Conservation (phyloP, 306 rosid genomes). For the Prunus dulcis region DNA sequence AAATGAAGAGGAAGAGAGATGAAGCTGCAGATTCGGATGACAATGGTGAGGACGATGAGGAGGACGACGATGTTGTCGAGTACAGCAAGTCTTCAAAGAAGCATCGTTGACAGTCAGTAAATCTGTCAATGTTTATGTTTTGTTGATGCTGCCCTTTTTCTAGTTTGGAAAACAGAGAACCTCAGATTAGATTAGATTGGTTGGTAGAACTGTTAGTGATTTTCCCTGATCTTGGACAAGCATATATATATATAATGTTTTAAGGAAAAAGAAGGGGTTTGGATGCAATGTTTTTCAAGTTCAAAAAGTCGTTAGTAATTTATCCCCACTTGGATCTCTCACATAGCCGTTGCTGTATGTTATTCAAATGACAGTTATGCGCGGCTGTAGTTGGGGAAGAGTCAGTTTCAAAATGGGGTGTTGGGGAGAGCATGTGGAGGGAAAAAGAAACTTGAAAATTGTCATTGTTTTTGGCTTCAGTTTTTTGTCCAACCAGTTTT, state of each 20-base stretch:
- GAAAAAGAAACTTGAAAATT: conserved; percentile 23
- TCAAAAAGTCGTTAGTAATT: conserved; percentile 63
- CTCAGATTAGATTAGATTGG: conserved; percentile 52
- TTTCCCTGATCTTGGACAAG: conserved; percentile 48
- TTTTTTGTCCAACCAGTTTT: conserved; percentile 7
- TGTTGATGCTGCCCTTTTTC: conserved; percentile 7
- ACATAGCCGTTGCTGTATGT: conserved; percentile 57
- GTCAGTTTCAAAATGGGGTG: conserved; percentile 31
- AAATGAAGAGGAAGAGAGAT: conserved; percentile 78
- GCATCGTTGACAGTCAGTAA: conserved; percentile 42
- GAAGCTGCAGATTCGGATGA: conserved; percentile 42
- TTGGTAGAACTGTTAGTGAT: conserved; percentile 46
- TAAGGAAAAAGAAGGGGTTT: conserved; percentile 37
- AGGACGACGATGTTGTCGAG: conserved; percentile 54
- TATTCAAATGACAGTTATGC: conserved; percentile 73
- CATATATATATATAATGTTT: conserved; percentile 16
- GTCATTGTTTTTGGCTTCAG: conserved; percentile 1
- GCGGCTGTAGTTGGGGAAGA: conserved; percentile 29
- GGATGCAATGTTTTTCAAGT: conserved; percentile 38
- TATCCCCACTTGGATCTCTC: conserved; percentile 35
- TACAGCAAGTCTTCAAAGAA: conserved; percentile 62
- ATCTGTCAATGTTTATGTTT: conserved; percentile 3
- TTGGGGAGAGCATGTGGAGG: conserved; percentile 40
- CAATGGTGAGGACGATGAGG: conserved; percentile 33
- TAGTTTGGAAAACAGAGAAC: conserved; percentile 49